Conservation (phyloP, 2,329 filamentous ascomycete species). For the Epichloe aotearoae region DNA sequence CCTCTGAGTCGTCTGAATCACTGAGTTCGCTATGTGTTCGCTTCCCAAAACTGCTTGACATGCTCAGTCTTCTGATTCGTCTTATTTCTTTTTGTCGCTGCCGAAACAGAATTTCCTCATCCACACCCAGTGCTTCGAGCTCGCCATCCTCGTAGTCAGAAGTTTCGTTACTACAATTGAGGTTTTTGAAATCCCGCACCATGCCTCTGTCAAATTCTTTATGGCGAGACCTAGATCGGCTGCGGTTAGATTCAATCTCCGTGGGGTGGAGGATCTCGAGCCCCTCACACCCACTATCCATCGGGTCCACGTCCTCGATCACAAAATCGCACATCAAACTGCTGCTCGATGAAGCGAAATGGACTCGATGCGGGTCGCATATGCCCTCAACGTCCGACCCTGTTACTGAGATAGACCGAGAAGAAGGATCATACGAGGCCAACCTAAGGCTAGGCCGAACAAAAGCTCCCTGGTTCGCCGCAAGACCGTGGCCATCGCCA, state of each 20-base stretch:
- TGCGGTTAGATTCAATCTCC: constrained; percentile 33
- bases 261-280: constrained; percentile 29
- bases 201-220: constrained; percentile 29
- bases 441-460: background rate
- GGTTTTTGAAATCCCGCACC: constrained; percentile 30
- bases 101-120: constrained; percentile 28
- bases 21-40: constrained; percentile 40
- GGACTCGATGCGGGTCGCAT: background rate
- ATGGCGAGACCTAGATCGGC: constrained; percentile 25
- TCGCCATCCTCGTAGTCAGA: constrained; percentile 23
- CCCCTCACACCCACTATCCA: constrained; percentile 31
- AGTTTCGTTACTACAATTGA: constrained; percentile 29
- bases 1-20: constrained; percentile 32
- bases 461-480: background rate
- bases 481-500: background rate
- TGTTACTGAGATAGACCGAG: background rate
- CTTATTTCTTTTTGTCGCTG: constrained; percentile 28
- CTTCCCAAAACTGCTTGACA: constrained; percentile 42
- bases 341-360: constrained; percentile 8
- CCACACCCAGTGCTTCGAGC: constrained; percentile 12
- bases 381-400: constrained; percentile 3
- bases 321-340: constrained; percentile 19
- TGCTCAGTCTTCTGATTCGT: constrained; percentile 33
- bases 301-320: constrained; percentile 34
- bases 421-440: background rate